Evolutionary conservation across 805 yeast genomes (phyloP).

Genomic region (Kuraishia ogatae): DNA sequence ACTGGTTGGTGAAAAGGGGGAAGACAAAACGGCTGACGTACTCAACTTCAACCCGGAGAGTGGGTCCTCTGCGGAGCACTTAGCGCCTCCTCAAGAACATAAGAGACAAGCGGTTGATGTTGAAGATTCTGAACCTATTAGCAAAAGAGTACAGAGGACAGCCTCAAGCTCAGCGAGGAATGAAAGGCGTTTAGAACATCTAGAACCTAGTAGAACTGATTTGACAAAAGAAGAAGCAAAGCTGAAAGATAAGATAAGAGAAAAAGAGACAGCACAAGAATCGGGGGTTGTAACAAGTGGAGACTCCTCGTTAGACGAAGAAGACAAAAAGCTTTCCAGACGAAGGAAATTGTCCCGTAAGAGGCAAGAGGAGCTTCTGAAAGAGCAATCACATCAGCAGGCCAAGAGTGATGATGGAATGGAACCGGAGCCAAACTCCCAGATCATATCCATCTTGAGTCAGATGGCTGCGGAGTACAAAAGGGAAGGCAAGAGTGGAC

Average conservation of each 20-base stretch:
- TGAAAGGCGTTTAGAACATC: no score
- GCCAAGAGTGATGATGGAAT: not conserved
- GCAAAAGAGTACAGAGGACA: not conserved
- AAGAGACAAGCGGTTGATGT: not conserved
- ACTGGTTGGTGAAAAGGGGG: not conserved
- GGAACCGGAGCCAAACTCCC: conserved; percentile 19
- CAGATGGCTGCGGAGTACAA: conserved; percentile 22
- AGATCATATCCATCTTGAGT: conserved; percentile 20
- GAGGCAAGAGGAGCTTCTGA: not conserved
- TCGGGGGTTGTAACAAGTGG: not conserved
- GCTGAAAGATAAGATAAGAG: not conserved
- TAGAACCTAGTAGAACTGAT: no score
- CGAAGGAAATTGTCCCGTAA: not conserved
- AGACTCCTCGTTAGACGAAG: not conserved
- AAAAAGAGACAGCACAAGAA: no score
- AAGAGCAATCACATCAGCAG: not conserved
- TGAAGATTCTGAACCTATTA: not conserved
- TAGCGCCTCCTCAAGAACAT: not conserved
- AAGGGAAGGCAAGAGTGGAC: conserved; percentile 20
- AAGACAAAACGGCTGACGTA: not conserved
- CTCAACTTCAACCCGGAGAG: not conserved
- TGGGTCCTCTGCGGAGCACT: not conserved
- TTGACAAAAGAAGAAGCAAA: not conserved
- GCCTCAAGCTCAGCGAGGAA: not conserved
- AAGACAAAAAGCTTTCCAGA: not conserved